Evolutionary conservation across 345 rosid genomes (phyloP).

Genomic region (Schrenkiella parvula): DNA sequence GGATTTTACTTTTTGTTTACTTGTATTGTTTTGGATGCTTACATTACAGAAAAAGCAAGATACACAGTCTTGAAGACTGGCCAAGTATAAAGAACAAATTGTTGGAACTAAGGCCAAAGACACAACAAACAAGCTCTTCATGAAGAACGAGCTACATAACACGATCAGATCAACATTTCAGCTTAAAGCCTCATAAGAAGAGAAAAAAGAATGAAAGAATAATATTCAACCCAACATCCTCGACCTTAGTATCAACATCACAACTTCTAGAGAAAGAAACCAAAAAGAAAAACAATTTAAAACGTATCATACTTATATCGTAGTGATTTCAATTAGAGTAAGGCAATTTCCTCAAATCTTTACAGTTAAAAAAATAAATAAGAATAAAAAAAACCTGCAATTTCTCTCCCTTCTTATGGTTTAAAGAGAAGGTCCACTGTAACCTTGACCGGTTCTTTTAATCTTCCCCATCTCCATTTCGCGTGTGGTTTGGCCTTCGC

Average conservation of each 20-base stretch:
- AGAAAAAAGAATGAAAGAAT: conserved; percentile 19
- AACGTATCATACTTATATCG: conserved; percentile 4
- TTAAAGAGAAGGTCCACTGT: conserved; percentile 39
- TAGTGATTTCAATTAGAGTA: conserved; percentile 20
- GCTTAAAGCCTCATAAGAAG: background rate
- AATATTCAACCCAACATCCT: conserved; percentile 8
- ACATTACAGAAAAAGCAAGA: too few relatives aligned
- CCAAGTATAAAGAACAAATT: background rate
- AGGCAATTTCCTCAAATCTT: conserved; percentile 29
- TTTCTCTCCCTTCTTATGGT: background rate
- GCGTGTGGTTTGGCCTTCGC: conserved; percentile 53
- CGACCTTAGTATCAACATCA: background rate
- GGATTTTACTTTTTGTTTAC: too few relatives aligned
- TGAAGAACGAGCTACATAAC: background rate
- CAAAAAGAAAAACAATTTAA: background rate
- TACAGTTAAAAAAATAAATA: conserved; percentile 17
- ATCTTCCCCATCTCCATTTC: conserved; percentile 69
- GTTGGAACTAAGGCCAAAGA: background rate
- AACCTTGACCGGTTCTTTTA: conserved; percentile 48
- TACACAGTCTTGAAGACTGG: background rate
- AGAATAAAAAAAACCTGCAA: conserved; percentile 3
- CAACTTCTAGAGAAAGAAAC: conserved; percentile 4
- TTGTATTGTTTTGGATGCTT: too few relatives aligned
- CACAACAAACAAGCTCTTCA: background rate
- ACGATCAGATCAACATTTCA: background rate